Evolutionary conservation across 768 basidiomycete genomes (phyloP).

Genomic region (Phaeotremella skinneri): DNA sequence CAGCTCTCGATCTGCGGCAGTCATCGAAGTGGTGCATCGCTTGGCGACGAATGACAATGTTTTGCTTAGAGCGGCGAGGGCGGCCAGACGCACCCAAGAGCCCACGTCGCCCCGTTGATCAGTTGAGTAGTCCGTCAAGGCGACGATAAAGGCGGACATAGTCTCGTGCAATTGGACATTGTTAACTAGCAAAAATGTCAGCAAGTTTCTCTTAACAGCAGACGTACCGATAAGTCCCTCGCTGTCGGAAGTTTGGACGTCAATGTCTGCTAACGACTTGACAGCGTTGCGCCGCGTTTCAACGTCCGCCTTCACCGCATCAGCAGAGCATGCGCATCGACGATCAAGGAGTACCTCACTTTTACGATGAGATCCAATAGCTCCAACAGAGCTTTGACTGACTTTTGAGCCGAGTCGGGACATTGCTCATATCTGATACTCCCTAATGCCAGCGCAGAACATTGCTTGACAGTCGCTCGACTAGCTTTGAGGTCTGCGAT

Average conservation of each 20-base stretch:
- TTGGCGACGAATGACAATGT: conserved; percentile 7
- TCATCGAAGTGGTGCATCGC: not conserved
- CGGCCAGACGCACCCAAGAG: conserved; percentile 85
- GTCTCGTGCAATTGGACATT: conserved; percentile 12
- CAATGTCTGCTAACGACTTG: conserved; percentile 30
- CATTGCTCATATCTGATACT: conserved; percentile 22
- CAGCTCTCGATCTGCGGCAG: not conserved
- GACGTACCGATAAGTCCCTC: conserved; percentile 18
- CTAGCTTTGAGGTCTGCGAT: conserved; percentile 32
- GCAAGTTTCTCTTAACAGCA: not conserved
- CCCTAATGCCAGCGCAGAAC: conserved; percentile 40
- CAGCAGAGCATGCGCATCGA: not conserved
- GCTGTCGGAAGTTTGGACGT: conserved; percentile 3
- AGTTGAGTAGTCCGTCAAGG: conserved; percentile 81
- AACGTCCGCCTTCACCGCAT: conserved; percentile 35
- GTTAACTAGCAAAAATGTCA: not conserved
- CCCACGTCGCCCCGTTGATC: conserved; percentile 97
- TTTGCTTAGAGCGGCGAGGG: conserved; percentile 62
- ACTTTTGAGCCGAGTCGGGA: conserved; percentile 6
- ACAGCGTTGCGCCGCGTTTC: conserved; percentile 43
- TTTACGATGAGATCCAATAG: conserved; percentile 31
- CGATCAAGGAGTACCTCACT: conserved; percentile 13
- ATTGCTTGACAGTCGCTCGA: conserved; percentile 34
- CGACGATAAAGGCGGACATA: conserved; percentile 60
- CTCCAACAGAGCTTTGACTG: conserved; percentile 26